A percentile compares a stretch with the other conserved stretches of the same genome.
Evolutionary conservation across 1,284 basidiomycete species (phyloP).

Genomic region (Chalciporus piperatoides): DNA sequence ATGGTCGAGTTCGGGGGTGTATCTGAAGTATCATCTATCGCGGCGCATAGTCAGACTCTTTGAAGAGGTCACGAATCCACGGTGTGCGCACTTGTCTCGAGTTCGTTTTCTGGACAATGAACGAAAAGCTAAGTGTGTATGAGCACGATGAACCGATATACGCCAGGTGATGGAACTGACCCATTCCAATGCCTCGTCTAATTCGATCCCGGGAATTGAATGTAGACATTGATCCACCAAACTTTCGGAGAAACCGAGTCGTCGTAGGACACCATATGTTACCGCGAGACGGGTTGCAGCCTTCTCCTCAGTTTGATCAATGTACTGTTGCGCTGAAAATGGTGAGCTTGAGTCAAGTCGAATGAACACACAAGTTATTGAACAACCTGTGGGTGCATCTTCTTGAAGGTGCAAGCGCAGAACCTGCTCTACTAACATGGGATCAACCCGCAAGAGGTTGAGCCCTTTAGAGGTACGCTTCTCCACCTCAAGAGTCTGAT

Average conservation of each 20-base stretch:
- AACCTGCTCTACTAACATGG: conserved; percentile 55
- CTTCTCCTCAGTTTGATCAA: conserved; percentile 69
- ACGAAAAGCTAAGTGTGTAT: conserved; percentile 56
- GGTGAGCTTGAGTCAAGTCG: conserved; percentile 4
- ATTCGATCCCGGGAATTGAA: conserved; percentile 62
- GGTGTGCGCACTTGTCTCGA: conserved; percentile 35
- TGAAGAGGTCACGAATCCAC: neutral
- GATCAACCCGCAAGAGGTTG: conserved; percentile 63
- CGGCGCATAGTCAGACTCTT: conserved; percentile 7
- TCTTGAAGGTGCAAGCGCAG: conserved; percentile 48
- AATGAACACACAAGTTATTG: conserved; percentile 1
- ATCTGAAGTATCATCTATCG: conserved; percentile 11
- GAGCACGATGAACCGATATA: conserved; percentile 4
- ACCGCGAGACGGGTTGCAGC: conserved; percentile 67
- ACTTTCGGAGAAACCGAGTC: conserved; percentile 76
- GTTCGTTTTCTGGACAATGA: conserved; percentile 65
- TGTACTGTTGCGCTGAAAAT: conserved; percentile 34
- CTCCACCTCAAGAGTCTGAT: conserved; percentile 81
- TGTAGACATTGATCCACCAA: conserved; percentile 69
- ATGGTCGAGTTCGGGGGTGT: conserved; percentile 6
- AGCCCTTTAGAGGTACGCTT: conserved; percentile 70
- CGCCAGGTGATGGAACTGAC: conserved; percentile 43
- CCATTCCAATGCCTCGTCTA: conserved; percentile 94
- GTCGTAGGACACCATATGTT: conserved; percentile 79
- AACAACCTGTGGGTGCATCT: conserved; percentile 19